Percentiles rank a stretch among this genome's conserved stretches.
Conservation (phyloP, 2,329 filamentous ascomycete genomes). For the Raffaelea arxii region DNA sequence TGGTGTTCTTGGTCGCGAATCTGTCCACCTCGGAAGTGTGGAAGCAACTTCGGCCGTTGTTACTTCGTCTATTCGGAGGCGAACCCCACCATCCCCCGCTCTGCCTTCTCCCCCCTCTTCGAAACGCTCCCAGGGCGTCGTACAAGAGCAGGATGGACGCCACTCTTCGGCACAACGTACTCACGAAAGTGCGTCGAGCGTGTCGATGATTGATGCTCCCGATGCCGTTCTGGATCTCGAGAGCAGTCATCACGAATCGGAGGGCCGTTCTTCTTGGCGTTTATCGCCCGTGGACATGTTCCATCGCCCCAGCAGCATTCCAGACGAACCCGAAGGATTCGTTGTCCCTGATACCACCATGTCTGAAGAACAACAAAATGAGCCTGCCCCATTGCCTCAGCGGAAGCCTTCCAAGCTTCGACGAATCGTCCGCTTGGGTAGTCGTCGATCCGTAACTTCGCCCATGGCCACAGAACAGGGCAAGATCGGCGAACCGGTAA, state of each 20-base stretch:
- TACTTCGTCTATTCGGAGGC: conserved; percentile 45
- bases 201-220: too few relatives aligned
- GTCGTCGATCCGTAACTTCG: conserved; percentile 33
- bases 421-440: conserved; percentile 7
- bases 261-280: too few relatives aligned
- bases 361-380: conserved; percentile 6
- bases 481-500: background rate
- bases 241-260: too few relatives aligned
- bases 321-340: conserved; percentile 16
- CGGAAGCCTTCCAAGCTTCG: conserved; percentile 8
- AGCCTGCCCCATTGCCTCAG: background rate
- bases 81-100: conserved; percentile 4
- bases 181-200: too few relatives aligned
- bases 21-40: conserved; percentile 43
- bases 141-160: too few relatives aligned
- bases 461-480: background rate
- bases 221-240: too few relatives aligned
- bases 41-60: conserved; percentile 42
- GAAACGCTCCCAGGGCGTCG: too few relatives aligned
- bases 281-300: conserved; percentile 23
- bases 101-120: background rate
- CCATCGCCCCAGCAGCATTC: conserved; percentile 40
- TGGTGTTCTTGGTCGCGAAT: conserved; percentile 50
- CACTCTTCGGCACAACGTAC: too few relatives aligned
- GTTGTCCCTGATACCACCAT: background rate